Evolutionary conservation across 208 protist species (phyloP).

Genomic region (Leptomonas seymouri): DNA sequence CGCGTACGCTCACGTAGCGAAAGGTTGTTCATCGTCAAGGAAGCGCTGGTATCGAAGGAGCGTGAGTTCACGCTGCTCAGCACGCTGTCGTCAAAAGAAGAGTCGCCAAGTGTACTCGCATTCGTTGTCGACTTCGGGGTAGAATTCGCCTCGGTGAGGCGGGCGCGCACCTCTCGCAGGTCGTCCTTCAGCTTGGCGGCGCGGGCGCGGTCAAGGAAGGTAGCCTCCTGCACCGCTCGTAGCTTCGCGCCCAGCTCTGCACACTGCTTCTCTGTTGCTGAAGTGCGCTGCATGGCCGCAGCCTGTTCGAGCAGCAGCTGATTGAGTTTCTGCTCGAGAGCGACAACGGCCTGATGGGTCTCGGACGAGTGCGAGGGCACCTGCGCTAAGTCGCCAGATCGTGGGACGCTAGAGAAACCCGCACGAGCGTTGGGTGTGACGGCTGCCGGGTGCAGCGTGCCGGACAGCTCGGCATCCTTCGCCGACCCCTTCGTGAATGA

Average conservation of each 20-base stretch:
- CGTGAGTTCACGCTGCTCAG: background rate
- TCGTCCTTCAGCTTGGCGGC: slow-evolving; percentile 75
- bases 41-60: slow-evolving; percentile 11
- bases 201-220: slow-evolving; percentile 65
- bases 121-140: background rate
- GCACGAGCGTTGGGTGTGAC: background rate
- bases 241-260: slow-evolving; percentile 61
- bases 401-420: slow-evolving; percentile 16
- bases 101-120: background rate
- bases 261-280: slow-evolving; percentile 52
- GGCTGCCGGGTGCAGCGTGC: slow-evolving; percentile 3
- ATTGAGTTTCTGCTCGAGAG: slow-evolving; percentile 69
- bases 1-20: slow-evolving; percentile 34
- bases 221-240: slow-evolving; percentile 53
- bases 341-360: slow-evolving; percentile 43
- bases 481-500: background rate
- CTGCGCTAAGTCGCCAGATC: slow-evolving; percentile 14
- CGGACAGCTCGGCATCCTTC: background rate
- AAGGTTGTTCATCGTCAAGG: slow-evolving; percentile 20
- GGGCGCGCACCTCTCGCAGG: slow-evolving; percentile 43
- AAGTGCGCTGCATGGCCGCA: slow-evolving; percentile 45
- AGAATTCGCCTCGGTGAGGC: slow-evolving; percentile 37
- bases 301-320: slow-evolving; percentile 62
- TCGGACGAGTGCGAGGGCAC: slow-evolving; percentile 31
- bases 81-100: slow-evolving; percentile 22